A percentile compares a stretch with the other conserved stretches of the same genome.
Conservation (phyloP, 164 flowering plant genomes). For the Tinospora cordifolia region DNA sequence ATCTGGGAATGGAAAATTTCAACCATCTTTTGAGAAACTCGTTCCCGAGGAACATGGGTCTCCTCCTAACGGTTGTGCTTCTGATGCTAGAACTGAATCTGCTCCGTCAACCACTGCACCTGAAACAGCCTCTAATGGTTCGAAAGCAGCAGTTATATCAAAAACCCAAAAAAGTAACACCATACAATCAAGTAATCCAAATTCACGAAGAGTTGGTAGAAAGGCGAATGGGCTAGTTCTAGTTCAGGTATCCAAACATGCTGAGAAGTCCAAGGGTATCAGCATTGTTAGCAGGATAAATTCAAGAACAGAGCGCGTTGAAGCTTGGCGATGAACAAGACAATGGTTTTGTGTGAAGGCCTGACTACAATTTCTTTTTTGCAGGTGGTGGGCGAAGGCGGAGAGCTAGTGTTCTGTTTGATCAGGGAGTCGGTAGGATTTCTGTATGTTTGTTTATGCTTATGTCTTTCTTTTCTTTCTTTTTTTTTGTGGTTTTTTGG, state of each 20-base stretch:
- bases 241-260: slow-evolving; percentile 13
- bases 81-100: slow-evolving; percentile 20
- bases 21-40: slow-evolving; percentile 16
- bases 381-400: too few species aligned
- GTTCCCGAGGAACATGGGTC: slow-evolving; percentile 31
- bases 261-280: slow-evolving; percentile 36
- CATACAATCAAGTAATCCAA: slow-evolving; percentile 29
- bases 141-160: slow-evolving; percentile 4
- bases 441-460: slow-evolving; percentile 14
- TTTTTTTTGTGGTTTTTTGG: not conserved
- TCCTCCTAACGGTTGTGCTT: slow-evolving; percentile 7
- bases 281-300: slow-evolving; percentile 50
- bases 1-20: slow-evolving; percentile 15
- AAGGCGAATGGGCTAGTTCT: slow-evolving; percentile 20
- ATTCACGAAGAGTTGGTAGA: slow-evolving; percentile 19
- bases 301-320: slow-evolving; percentile 50
- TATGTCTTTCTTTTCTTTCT: slow-evolving; percentile 11
- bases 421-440: slow-evolving; percentile 10
- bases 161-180: slow-evolving; percentile 17
- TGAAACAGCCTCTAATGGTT: slow-evolving; percentile 8
- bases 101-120: slow-evolving; percentile 2
- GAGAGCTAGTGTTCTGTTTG: not conserved
- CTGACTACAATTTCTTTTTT: not conserved
- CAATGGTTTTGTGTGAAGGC: not conserved
- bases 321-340: slow-evolving; percentile 66